Conservation (phyloP, 441 rosid species). For the Dalechampia spathulata region DNA sequence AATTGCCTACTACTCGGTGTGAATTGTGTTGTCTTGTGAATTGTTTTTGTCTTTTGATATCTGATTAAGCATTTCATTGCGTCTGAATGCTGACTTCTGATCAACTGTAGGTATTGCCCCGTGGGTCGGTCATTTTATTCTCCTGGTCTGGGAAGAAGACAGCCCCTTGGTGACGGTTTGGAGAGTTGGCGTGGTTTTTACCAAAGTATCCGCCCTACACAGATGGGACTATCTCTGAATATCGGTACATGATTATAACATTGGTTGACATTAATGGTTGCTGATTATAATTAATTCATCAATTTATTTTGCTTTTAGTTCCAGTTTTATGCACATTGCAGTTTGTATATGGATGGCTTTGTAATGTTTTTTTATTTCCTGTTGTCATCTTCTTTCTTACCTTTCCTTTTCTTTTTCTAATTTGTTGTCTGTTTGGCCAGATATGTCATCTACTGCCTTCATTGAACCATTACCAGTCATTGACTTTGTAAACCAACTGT, state of each 20-base stretch:
- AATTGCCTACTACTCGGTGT: constrained; percentile 77
- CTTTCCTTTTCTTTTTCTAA: too few relatives aligned
- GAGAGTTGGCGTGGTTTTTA: constrained; percentile 99
- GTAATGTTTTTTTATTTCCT: too few relatives aligned
- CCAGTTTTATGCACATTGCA: not conserved
- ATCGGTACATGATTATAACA: constrained; percentile 62
- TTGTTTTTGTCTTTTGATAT: constrained; percentile 4
- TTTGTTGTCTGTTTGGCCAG: constrained; percentile 24
- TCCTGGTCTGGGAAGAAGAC: constrained; percentile 76
- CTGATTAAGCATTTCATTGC: not conserved
- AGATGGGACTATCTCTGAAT: constrained; percentile 87
- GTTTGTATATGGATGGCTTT: too few relatives aligned
- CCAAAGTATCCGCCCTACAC: constrained; percentile 97
- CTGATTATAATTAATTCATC: too few relatives aligned
- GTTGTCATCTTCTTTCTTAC: too few relatives aligned
- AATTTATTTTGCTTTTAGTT: too few relatives aligned
- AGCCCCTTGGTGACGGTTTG: constrained; percentile 80
- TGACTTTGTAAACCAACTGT: constrained; percentile 60
- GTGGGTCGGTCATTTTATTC: constrained; percentile 93
- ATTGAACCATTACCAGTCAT: constrained; percentile 82
- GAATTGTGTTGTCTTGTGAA: too few relatives aligned
- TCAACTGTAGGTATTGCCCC: constrained; percentile 56
- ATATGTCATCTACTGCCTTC: constrained; percentile 95
- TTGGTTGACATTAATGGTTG: too few relatives aligned
- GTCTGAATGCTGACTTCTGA: constrained; percentile 5